Base-by-base conservation (phyloP, 345 rosid genomes). In the Nasturtium officinale region DNA sequence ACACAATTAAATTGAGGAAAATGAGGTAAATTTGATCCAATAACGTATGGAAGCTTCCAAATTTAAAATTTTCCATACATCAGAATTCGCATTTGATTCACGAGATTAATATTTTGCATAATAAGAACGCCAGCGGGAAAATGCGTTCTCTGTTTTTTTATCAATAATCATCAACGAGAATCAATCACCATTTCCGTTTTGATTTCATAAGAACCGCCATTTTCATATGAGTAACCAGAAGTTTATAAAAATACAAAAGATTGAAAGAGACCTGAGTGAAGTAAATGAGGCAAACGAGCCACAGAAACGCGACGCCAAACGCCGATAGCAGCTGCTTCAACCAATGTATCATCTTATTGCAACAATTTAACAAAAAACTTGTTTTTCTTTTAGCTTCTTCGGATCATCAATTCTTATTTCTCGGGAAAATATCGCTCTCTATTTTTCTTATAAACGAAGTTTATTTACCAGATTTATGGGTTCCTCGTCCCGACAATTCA, bases 241-340 rank as follows among this genome's bases (percentile, higher is more conserved):
- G 48, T 5, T 46, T 7, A 18, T 20, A 8, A 29, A 32, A 73
- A 21, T 50, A n/a, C 26, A 16, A 73, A 45, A 38, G 70, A 38
- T 23, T 35, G 43, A 12, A 59, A 59, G 21, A 50, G 37, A 37
- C 53, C 97, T 94, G 98, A 13, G 96, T 91, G 81, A 91, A 94
- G 82, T 94, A 91, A 69, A 94, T 84, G 83, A 89, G 84, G 80
- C 96, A 94, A 73, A 94, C 78, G 20, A 94, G 90, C 98, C 97
- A 94, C 29, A 91, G 61, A 87, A 94, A 94, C 17, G 98, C 77
- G 73, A 85, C 69, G 3, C 96, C 97, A 50, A 89, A 91, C 56
- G 89, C 86, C 56, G 77, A 80, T 72, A 67, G 79, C 83, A 94
- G 66, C 83, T 80, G 88, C 62, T 80, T 85, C 32, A 86, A 21